Evolutionary conservation across 2,329 filamentous ascomycete genomes (phyloP).

Genomic region (Aspergillus calidoustus): DNA sequence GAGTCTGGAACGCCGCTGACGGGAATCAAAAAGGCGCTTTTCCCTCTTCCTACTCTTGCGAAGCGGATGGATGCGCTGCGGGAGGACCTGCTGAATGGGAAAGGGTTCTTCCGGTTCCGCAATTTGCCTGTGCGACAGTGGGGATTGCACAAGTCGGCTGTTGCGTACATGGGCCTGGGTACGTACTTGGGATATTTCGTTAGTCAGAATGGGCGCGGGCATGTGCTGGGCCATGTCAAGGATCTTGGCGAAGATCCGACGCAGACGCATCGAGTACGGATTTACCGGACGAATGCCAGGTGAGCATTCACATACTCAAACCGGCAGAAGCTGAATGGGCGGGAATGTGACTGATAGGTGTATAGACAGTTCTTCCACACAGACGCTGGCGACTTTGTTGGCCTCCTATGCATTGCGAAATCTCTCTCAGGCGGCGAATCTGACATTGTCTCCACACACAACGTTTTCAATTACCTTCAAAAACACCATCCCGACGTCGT

Average conservation of each 20-base stretch:
- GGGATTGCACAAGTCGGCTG: slow-evolving; percentile 78
- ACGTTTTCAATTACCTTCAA: slow-evolving; percentile 81
- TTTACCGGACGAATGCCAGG: slow-evolving; percentile 84
- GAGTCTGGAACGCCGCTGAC: slow-evolving; percentile 68
- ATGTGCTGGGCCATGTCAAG: slow-evolving; percentile 88
- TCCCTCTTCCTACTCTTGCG: slow-evolving; percentile 63
- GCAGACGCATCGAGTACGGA: slow-evolving; percentile 84
- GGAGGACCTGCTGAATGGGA: slow-evolving; percentile 75
- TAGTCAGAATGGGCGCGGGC: slow-evolving; percentile 81
- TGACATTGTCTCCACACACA: slow-evolving; percentile 77
- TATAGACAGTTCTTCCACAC: slow-evolving; percentile 79
- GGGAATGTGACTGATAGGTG: background rate
- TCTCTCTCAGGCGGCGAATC: slow-evolving; percentile 83
- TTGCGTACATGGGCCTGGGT: slow-evolving; percentile 88
- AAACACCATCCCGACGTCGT: slow-evolving; percentile 77
- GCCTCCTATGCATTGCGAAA: slow-evolving; percentile 77
- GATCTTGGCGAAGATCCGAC: slow-evolving; percentile 80
- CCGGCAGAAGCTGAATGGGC: background rate
- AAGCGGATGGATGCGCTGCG: slow-evolving; percentile 60
- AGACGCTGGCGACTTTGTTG: slow-evolving; percentile 82
- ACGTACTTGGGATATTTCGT: slow-evolving; percentile 88
- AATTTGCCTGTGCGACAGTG: slow-evolving; percentile 77
- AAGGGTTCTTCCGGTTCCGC: slow-evolving; percentile 90
- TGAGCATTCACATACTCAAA: slow-evolving; percentile 30
- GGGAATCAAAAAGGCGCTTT: slow-evolving; percentile 70